phyloP scores from a whole-genome alignment of 805 yeast genomes.

The Myxozyma kluyveri region DNA sequence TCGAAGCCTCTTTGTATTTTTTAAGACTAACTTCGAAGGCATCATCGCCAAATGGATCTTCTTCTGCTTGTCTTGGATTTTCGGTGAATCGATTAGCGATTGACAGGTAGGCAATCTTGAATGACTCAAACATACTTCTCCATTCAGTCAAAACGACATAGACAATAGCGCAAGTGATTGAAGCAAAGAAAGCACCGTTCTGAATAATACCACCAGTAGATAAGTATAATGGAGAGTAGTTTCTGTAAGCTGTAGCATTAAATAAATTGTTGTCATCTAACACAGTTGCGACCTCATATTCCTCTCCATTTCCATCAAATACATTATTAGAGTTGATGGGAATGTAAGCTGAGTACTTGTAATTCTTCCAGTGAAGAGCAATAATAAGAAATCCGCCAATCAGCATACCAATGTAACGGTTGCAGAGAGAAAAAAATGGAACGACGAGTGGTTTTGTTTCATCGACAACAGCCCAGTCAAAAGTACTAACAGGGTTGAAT shows the following conservation, averaged over 20 bases:
- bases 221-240: conserved; percentile 59
- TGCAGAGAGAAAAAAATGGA: conserved; percentile 47
- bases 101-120: conserved; percentile 43
- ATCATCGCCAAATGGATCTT: not conserved
- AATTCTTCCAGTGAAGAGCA: conserved; percentile 51
- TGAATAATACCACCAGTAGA: conserved; percentile 51
- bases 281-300: conserved; percentile 52
- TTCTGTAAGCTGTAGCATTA: conserved; percentile 47
- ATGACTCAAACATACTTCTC: conserved; percentile 22
- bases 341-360: conserved; percentile 44
- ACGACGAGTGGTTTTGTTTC: conserved; percentile 43
- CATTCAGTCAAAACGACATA: conserved; percentile 47
- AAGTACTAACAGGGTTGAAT: conserved; percentile 46
- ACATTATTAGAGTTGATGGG: conserved; percentile 48
- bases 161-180: conserved; percentile 53
- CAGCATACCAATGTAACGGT: conserved; percentile 38
- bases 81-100: conserved; percentile 31
- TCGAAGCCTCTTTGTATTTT: conserved; percentile 62
- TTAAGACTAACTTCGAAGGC: conserved; percentile 51
- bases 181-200: conserved; percentile 52
- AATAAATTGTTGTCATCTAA: conserved; percentile 44
- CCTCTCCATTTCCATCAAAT: conserved; percentile 32
- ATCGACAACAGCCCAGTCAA: conserved; percentile 44
- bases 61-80: conserved; percentile 40
- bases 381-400: conserved; percentile 54